Evolutionary conservation across 2,329 filamentous ascomycete species (phyloP), one percentile per base, ranked within the genome.

Genomic region (Exophiala mesophila): DNA sequence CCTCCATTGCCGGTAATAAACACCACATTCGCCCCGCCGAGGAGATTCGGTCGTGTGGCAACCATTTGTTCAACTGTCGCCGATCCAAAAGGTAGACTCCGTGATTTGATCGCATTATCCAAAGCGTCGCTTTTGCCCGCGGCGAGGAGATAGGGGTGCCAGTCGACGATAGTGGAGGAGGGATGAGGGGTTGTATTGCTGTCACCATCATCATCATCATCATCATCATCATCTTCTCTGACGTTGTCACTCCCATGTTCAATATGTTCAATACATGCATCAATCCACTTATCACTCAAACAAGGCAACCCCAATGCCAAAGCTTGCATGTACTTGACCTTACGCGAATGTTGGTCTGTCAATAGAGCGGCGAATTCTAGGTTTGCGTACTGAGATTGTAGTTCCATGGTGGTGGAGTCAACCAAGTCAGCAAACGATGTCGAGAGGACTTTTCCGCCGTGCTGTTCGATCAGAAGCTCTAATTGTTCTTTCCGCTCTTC

Each of bases 241-340:
- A n/a, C n/a, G n/a, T n/a, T n/a, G n/a, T n/a, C n/a, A n/a, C n/a
- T n/a, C n/a, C n/a, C n/a, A n/a, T n/a, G n/a, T 5, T 66, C 59
- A 4, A 72, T 69, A 21, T 77, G 77, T 1, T 71, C 63, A 3
- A 90, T 63, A 49, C 86, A 95, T 36, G 84, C 76, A 18, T 77
- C 73, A 35, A 94, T 70, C 90, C 92, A 98, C 41, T 82, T 81
- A 4, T 80, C 76, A 4, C 87, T 83, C 2, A 98, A 71, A 57
- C 89, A 95, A 0, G 92, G 92, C 0, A 98, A 66, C 1, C 87
- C 88, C 1, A 98, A 76, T 0, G 92, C 89, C 2, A 98, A 76
- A 0, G 92, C 92, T 65, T 97, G 89, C 73, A 97, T 85, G 62
- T 92, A 96, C 61, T 97, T 98, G 36, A 82, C 78, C 50, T 88